These are phyloP conservation scores for Glycine latifolia DNA, from an alignment of 306 rosid genomes.

Conservation along the genomic window DNA sequence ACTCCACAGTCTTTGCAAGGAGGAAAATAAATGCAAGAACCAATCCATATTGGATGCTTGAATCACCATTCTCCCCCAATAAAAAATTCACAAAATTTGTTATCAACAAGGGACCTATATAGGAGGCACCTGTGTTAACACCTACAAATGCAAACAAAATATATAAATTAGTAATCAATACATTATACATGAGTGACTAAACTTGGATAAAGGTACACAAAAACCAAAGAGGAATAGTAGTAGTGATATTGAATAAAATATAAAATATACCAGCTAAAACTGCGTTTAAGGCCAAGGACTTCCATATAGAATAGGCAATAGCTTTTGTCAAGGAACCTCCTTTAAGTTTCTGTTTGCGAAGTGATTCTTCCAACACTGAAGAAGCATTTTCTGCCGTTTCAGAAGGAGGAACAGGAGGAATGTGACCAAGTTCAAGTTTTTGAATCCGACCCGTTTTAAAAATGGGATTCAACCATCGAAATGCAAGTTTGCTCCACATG, in stretches of 20 bases:
- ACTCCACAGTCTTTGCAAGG: conserved; percentile 80
- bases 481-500: conserved; percentile 74
- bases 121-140: conserved; percentile 77
- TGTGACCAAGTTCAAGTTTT: conserved; percentile 68
- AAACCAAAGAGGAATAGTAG: conserved; percentile 20
- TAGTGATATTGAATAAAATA: background rate
- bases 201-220: background rate
- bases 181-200: background rate
- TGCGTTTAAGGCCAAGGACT: conserved; percentile 73
- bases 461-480: conserved; percentile 83
- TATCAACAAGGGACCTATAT: conserved; percentile 78
- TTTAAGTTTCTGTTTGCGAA: conserved; percentile 64
- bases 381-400: conserved; percentile 74
- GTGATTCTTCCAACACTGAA: conserved; percentile 65
- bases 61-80: conserved; percentile 51
- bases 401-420: conserved; percentile 75
- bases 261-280: conserved; percentile 71
- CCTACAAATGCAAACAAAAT: conserved; percentile 53
- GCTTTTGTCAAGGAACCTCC: conserved; percentile 65
- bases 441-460: conserved; percentile 67
- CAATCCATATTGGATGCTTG: conserved; percentile 65
- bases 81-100: conserved; percentile 77
- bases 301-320: conserved; percentile 58
- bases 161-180: background rate
- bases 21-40: conserved; percentile 80